Base-by-base conservation (phyloP, 768 basidiomycete genomes). In the Suillus discolor region DNA sequence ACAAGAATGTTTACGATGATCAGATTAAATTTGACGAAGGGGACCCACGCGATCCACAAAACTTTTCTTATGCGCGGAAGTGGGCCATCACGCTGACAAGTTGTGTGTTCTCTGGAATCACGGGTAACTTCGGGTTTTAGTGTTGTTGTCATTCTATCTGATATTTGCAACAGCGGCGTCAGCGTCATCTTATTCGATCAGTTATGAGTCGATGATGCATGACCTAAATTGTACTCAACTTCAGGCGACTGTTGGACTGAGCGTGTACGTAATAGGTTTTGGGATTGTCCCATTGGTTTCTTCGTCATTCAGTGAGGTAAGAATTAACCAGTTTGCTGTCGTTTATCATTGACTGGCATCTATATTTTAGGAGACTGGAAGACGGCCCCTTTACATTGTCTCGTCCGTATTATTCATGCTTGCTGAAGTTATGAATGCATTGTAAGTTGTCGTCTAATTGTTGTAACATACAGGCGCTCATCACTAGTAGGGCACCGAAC, bases 251-350 rank as follows among this genome's bases (percentile, higher is more conserved):
- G 70, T 82, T 23, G 84, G 83, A 16, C 72, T 84, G 41, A 79
- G 79, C 60, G 74, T 86, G 25, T 90, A 81, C 70, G 77, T 83
- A 0, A 69, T 89, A 8, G 87, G 87, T 2, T 90, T 89, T 66
- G 88, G 81, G 4, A 39, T 88, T 20, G 76, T 86, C 11, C 87
- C 89, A 1, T 82, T 89, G 2, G 75, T 89, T 25, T 82, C 87
- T 0, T 84, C 88, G 6, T 83, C 88, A 0, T 84, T 89, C 73
- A 89, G 87, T 71, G 89, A 90, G 70, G 89, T 74, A 45, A 15
- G 72, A 6, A 18, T 0, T 42, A 20, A 3, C 36, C 18, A 13
- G 13, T 31, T 54, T 16, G 2, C 6, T 49, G 31, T n/a, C 5
- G 36, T 51, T 36, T 11, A 25, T 1, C 9, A 3, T 63, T 67